These are phyloP conservation scores for Cajanus cajan DNA, from an alignment of 306 rosid species.

Conservation along the genomic window DNA sequence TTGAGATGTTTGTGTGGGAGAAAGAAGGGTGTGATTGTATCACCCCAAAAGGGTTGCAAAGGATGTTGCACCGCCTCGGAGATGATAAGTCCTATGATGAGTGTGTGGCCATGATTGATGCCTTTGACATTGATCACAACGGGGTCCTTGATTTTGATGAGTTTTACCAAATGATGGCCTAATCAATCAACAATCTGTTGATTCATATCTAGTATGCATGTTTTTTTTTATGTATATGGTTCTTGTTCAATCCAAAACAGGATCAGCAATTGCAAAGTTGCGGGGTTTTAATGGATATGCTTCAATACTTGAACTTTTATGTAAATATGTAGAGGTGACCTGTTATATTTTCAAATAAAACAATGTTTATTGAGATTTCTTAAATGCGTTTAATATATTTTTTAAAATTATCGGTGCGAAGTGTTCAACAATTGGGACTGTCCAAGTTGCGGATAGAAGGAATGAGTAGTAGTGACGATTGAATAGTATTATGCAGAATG, in stretches of 20 bases:
- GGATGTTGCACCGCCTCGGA: conserved; percentile 71
- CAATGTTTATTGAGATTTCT: not conserved
- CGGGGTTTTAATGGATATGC: not conserved
- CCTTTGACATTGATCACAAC: conserved; percentile 62
- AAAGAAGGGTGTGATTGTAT: conserved; percentile 57
- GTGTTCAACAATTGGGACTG: too few species aligned
- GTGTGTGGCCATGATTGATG: conserved; percentile 63
- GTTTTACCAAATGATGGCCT: conserved; percentile 78
- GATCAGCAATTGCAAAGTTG: not conserved
- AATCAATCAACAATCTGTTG: not conserved
- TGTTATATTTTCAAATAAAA: not conserved
- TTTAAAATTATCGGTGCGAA: not conserved
- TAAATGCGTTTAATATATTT: not conserved
- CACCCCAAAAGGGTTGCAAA: conserved; percentile 66
- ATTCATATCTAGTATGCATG: not conserved
- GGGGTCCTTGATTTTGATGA: conserved; percentile 73
- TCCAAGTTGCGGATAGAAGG: too few species aligned
- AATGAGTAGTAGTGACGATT: too few species aligned
- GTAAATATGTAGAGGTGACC: not conserved
- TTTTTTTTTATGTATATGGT: not conserved
- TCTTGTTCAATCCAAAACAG: not conserved
- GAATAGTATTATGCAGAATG: too few species aligned
- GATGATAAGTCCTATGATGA: conserved; percentile 58
- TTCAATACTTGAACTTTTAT: not conserved
- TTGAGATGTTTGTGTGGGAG: conserved; percentile 70